Percentiles rank a stretch among this genome's conserved stretches.
These are phyloP conservation scores for Trichomonas vaginalis DNA, from an alignment of 208 protist species.

Conservation along the genomic window DNA sequence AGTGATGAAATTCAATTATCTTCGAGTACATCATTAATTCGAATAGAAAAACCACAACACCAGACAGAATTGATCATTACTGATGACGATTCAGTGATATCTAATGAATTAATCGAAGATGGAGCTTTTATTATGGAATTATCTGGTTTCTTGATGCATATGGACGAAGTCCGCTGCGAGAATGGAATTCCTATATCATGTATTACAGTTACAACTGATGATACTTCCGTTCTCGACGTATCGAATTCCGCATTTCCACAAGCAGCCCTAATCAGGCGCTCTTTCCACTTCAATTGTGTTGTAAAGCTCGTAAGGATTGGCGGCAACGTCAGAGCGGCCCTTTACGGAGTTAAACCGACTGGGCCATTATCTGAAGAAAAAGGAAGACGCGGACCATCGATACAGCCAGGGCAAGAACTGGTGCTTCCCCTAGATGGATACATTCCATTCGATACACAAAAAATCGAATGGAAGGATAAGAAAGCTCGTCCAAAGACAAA, in stretches of 20 bases:
- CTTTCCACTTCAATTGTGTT: neutral
- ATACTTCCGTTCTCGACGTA: neutral
- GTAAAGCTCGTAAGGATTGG: neutral
- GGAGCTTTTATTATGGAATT: neutral
- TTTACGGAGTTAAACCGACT: neutral
- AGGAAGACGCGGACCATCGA: neutral
- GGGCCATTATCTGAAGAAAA: slow-evolving; percentile 6
- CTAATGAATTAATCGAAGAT: neutral
- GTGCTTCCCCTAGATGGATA: neutral
- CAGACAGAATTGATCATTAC: neutral
- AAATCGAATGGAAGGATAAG: slow-evolving; percentile 8
- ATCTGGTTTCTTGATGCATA: neutral
- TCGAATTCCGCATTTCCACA: neutral
- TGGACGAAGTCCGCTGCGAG: neutral
- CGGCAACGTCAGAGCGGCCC: neutral
- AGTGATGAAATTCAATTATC: neutral
- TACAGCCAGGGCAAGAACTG: neutral
- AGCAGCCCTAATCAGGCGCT: neutral
- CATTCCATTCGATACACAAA: neutral
- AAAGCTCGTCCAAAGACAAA: neutral
- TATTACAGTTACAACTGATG: neutral
- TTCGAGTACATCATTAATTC: too few species aligned
- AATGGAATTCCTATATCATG: neutral
- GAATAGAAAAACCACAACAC: neutral
- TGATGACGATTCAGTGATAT: neutral